Conservation (phyloP, 2,329 filamentous ascomycete genomes). For the Aspergillus uvarum region DNA sequence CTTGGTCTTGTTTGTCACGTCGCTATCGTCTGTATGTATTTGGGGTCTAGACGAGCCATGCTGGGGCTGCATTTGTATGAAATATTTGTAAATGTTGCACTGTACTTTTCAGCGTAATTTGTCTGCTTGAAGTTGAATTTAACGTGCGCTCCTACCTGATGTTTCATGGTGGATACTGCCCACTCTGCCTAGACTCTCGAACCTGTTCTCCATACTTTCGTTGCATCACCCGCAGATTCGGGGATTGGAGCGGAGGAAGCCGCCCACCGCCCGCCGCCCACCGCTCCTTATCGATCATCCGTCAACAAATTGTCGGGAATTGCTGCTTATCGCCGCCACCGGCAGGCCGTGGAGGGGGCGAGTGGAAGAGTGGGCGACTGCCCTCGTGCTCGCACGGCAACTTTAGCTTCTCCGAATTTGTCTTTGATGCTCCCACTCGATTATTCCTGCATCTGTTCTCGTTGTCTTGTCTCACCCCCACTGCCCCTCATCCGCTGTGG, state of each 20-base stretch:
- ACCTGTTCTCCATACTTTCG: too few species aligned
- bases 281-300: not conserved
- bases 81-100: not conserved
- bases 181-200: too few species aligned
- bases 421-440: not conserved
- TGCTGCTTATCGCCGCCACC: not conserved
- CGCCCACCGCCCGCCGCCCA: not conserved
- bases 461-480: not conserved
- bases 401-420: not conserved
- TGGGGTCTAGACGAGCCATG: slow-evolving; percentile 2
- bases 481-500: not conserved
- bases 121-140: slow-evolving; percentile 3
- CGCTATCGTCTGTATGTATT: slow-evolving; percentile 1
- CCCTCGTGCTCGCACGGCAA: not conserved
- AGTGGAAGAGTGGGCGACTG: not conserved
- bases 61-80: slow-evolving; percentile 7
- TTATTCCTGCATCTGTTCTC: not conserved
- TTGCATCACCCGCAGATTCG: not conserved
- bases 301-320: not conserved
- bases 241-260: not conserved
- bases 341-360: not conserved
- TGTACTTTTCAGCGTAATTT: slow-evolving; percentile 10
- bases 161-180: too few species aligned
- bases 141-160: not conserved
- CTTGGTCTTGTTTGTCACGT: slow-evolving; percentile 2